phyloP scores from a whole-genome alignment of 257 asterid species.

The Nicotiana sylvestris region DNA sequence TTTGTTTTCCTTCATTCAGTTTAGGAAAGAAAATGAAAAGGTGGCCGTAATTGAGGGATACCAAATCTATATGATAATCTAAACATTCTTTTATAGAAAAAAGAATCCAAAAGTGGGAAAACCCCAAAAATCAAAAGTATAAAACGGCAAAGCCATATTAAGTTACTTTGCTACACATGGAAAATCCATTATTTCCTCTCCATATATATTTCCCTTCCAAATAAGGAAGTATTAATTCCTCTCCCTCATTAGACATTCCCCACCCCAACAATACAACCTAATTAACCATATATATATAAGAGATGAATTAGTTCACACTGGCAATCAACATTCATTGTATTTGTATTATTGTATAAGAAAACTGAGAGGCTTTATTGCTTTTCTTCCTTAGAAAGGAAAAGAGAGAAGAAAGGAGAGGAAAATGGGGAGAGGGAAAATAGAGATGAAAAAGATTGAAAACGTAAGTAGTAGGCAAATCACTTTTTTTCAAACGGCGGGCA shows the following conservation, averaged over 20 bases:
- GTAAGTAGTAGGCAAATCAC: slow-evolving; percentile 73
- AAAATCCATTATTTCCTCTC: background rate
- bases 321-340: background rate
- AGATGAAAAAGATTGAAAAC: slow-evolving; percentile 79
- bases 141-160: background rate
- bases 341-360: background rate
- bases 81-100: background rate
- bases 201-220: background rate
- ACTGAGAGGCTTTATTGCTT: background rate
- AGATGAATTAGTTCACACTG: background rate
- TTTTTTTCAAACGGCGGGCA: slow-evolving; percentile 65
- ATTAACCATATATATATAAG: background rate
- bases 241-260: background rate
- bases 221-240: background rate
- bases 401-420: background rate
- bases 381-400: background rate
- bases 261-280: background rate
- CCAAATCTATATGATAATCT: background rate
- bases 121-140: background rate
- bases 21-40: background rate
- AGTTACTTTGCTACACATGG: background rate
- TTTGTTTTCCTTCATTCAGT: no score
- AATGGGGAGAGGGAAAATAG: slow-evolving; percentile 81
- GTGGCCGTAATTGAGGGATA: background rate
- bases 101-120: background rate